phyloP scores from a whole-genome alignment of 1,139 yeast genomes.

The Scheffersomyces segobiensis region DNA sequence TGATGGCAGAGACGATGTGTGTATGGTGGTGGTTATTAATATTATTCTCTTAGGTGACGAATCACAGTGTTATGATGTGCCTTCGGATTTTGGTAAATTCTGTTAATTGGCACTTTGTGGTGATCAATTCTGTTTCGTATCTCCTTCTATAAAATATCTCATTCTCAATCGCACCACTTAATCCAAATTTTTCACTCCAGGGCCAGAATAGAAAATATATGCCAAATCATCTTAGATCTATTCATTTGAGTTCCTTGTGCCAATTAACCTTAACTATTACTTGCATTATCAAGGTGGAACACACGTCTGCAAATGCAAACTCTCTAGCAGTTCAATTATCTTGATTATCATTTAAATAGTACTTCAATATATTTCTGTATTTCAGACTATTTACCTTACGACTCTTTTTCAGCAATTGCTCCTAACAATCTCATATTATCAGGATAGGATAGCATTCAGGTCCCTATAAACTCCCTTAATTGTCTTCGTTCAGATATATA shows the following conservation, averaged over 20 bases:
- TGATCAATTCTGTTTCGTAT: neutral
- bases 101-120: neutral
- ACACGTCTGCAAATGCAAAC: too few species aligned
- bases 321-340: too few species aligned
- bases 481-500: neutral
- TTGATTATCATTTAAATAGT: too few species aligned
- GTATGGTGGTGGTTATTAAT: neutral
- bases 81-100: neutral
- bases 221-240: too few species aligned
- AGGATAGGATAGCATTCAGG: neutral
- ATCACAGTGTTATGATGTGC: neutral
- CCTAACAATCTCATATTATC: neutral
- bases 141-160: neutral
- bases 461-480: neutral
- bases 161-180: neutral
- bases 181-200: neutral
- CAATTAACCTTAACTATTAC: too few species aligned
- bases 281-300: too few species aligned
- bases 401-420: too few species aligned
- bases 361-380: too few species aligned
- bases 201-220: too few species aligned
- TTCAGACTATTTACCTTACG: too few species aligned
- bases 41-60: neutral
- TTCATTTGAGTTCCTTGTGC: too few species aligned
- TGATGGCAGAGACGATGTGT: neutral